phyloP scores from a whole-genome alignment of 2,329 filamentous ascomycete genomes.

The Paecilomyces formosus region DNA sequence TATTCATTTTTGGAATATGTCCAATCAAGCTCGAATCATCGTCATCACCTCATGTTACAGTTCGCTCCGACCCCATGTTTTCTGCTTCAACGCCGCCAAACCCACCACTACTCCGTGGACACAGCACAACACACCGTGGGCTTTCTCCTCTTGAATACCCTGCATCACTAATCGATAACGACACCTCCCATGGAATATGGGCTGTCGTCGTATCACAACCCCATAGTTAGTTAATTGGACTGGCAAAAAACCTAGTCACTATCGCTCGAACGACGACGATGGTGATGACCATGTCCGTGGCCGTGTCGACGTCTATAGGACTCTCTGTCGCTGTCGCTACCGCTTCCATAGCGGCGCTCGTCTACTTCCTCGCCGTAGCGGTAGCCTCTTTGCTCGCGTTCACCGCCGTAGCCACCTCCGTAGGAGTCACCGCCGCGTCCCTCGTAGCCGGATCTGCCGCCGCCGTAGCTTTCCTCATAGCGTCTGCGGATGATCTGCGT shows the following conservation, averaged over 20 bases:
- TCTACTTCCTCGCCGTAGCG: constrained; percentile 6
- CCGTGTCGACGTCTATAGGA: background rate
- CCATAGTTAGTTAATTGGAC: no score
- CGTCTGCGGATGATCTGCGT: background rate
- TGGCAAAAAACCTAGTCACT: background rate
- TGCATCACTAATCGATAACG: no score
- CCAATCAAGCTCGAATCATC: no score
- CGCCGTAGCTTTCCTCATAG: background rate
- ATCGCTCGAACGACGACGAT: constrained; percentile 11
- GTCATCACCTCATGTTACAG: no score
- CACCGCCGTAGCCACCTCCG: constrained; percentile 5
- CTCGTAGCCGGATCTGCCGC: constrained; percentile 6
- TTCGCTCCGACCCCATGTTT: no score
- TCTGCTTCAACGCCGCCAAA: no score
- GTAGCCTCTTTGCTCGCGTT: constrained; percentile 9
- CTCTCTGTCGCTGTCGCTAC: constrained; percentile 7
- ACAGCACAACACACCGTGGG: no score
- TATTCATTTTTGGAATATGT: no score
- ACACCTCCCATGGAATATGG: no score
- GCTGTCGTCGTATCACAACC: no score
- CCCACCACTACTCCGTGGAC: no score
- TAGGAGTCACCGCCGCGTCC: constrained; percentile 5
- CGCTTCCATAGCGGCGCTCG: constrained; percentile 14
- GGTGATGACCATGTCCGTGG: constrained; percentile 11
- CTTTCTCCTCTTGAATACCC: no score